Conservation (phyloP, 495 filamentous ascomycete species). For the Sordaria brevicollis region DNA sequence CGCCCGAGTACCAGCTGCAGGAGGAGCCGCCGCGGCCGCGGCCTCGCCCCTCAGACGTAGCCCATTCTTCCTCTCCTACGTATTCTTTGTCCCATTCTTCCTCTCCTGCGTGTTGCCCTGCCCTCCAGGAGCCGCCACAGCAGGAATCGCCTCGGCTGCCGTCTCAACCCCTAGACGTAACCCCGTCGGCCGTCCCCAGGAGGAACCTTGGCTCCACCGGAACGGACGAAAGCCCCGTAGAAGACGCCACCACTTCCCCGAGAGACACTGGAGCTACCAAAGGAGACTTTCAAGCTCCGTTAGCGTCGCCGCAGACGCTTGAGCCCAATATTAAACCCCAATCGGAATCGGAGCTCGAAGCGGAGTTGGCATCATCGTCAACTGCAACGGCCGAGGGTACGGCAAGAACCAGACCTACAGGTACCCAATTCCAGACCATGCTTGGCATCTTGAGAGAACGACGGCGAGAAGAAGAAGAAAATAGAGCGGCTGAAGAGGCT, state of each 20-base stretch:
- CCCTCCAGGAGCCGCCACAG: no score
- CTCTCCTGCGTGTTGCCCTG: no score
- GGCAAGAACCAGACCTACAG: neutral
- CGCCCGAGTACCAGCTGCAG: no score
- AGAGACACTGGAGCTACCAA: neutral
- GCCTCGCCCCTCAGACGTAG: no score
- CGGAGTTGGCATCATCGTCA: neutral
- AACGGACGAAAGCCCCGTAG: neutral
- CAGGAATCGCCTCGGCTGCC: neutral
- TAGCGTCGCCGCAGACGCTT: neutral
- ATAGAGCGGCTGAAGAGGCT: neutral
- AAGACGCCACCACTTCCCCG: neutral
- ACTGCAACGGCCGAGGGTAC: neutral
- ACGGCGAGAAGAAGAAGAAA: neutral
- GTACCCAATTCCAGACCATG: neutral
- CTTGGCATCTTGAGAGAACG: neutral
- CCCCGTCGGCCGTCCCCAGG: neutral
- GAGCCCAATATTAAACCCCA: neutral
- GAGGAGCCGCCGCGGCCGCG: neutral
- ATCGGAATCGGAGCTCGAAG: neutral
- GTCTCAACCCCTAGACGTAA: neutral
- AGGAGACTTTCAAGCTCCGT: neutral
- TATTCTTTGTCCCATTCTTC: no score
- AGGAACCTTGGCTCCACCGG: neutral
- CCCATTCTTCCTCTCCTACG: no score